Evolutionary conservation across 2,329 filamentous ascomycete species (phyloP), one percentile per base, ranked within the genome.

Genomic region (Dactylellina leptospora): DNA sequence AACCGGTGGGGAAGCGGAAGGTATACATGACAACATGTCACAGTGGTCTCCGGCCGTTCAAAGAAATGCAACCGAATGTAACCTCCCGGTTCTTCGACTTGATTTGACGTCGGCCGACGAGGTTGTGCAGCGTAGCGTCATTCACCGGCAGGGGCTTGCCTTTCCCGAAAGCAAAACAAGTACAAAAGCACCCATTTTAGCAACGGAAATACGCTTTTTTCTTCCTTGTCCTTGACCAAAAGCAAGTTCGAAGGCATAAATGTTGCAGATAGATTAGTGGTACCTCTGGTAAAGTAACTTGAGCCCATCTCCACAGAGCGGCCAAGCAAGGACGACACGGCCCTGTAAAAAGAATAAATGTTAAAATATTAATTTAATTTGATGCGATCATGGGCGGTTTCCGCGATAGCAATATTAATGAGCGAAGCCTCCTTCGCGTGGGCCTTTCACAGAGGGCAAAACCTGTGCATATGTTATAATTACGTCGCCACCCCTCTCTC

Each of bases 1-100:
- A 9, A 42, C 18, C n/a, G 13, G 13, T 10, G 42, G 36, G 30
- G 30, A 38, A 25, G 23, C 20, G 20, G 56, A 40, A 22, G 25
- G 23, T 22, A 45, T 55, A 61, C 47, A 44, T 36, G 30, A 44
- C 36, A 59, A 58, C 47, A 63, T 63, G 59, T 63, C 47, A 64
- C 59, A 40, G 36, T 40, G 36, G n/a, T 54, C 23, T 48, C 18
- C 20, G 44, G 48, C 30, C 28, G 58, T 60, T 28, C 51, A 60
- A 48, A 20, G 10, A 22, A 44, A 25, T 48, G 30, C 28, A 72
- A 54, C 68, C 59, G 68, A 64, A 72, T 72, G 68, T 72, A 72
- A 72, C 68, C 68, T 71, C 51, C 51, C 51, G 42, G 53, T 48
- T 51, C 28, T 38, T 47, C 48, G 48, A 54, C 59, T 51, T 64